Conservation (phyloP, 2,329 filamentous ascomycete genomes). For the Xylaria digitata region DNA sequence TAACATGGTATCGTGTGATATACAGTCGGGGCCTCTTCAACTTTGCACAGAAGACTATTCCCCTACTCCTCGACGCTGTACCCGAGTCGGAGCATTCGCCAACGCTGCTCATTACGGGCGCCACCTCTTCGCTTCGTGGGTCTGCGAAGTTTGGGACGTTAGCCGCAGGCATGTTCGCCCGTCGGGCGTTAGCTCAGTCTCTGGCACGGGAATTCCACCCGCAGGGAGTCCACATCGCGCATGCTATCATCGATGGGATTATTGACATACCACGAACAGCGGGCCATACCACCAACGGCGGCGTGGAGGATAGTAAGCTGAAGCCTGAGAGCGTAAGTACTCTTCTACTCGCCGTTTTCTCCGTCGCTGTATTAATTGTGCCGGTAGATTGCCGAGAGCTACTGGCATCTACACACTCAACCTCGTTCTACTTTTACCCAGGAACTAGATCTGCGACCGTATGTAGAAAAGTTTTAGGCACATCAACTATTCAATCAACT, state of each 20-base stretch:
- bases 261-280: slow-evolving; percentile 78
- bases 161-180: slow-evolving; percentile 75
- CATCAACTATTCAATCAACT: not conserved
- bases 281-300: slow-evolving; percentile 52
- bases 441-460: slow-evolving; percentile 76
- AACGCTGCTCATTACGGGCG: slow-evolving; percentile 78
- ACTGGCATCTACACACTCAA: slow-evolving; percentile 79
- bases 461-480: slow-evolving; percentile 71
- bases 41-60: slow-evolving; percentile 73
- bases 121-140: slow-evolving; percentile 75
- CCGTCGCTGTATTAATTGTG: slow-evolving; percentile 40
- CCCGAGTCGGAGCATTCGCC: slow-evolving; percentile 66
- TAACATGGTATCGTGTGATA: slow-evolving; percentile 10
- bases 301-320: slow-evolving; percentile 65
- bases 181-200: slow-evolving; percentile 73
- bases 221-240: slow-evolving; percentile 77
- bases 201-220: slow-evolving; percentile 80
- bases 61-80: slow-evolving; percentile 70
- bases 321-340: slow-evolving; percentile 71
- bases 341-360: slow-evolving; percentile 6
- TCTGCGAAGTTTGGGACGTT: slow-evolving; percentile 72
- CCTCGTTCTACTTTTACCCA: slow-evolving; percentile 76
- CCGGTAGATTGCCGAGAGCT: slow-evolving; percentile 75
- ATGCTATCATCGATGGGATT: slow-evolving; percentile 78
- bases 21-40: slow-evolving; percentile 70